Base-by-base conservation (phyloP, 306 rosid genomes). In the Canavalia gladiata region DNA sequence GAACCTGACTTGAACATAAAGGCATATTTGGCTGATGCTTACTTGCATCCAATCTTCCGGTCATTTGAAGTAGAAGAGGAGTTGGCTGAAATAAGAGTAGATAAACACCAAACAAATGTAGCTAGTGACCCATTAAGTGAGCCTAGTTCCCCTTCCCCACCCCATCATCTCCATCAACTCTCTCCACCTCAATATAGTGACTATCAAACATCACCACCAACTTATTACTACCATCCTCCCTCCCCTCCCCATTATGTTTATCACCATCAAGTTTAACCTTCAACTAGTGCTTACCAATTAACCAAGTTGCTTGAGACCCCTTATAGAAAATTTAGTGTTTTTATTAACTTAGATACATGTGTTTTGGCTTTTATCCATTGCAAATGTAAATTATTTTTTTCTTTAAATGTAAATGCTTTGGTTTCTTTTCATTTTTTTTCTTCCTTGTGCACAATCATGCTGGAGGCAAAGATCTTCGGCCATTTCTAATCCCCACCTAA, bases 41-140 rank as follows among this genome's bases (percentile, higher is more conserved):
- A 96, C 87, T 82, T 96, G 91, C 98, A 93, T 81, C 97, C 99
- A 6, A 96, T 96, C 59, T 96, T 93, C 90, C 84, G 47, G 57
- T 93, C 99, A 54, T 93, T 93, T 34, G 94, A 90, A 80, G 90
- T 84, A 41, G 89, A 94, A 12, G 97, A 90, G 41, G 94, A 90
- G 71, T 70, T 82, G 57, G 76, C 89, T 47, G 66, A 93, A 85
- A 86, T 96, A 1, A 86, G 90, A 88, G 94, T 93, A 10, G 97
- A 94, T 76, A 96, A 93, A 87, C 90, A 81, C 7, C 87, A 91
- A 84, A 39, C 91, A 76, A 86, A 74, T 2, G 50, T 9, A 30
- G 88, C 85, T 31, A 82, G 78, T 82, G 83, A 89, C 2, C 65
- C 80, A 13, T 13, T 72, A 31, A 90, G 90, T 51, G 94, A 90